Percentiles rank a stretch among this genome's conserved stretches.
These are phyloP conservation scores for Talaromyces thailandensis DNA, from an alignment of 495 filamentous ascomycete genomes.

Conservation along the genomic window DNA sequence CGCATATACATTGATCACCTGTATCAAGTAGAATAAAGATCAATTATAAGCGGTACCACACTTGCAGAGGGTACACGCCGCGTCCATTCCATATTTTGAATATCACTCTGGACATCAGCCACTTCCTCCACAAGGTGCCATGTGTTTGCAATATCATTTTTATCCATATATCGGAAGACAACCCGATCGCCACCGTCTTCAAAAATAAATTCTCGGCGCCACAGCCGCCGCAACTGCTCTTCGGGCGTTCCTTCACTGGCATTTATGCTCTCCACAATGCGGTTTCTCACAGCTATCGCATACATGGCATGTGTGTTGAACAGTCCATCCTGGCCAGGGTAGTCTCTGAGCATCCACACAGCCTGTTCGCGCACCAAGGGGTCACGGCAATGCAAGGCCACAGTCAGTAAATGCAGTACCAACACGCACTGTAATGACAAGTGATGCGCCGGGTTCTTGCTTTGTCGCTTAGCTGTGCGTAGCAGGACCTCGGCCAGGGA, in stretches of 20 bases:
- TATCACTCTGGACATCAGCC: not conserved
- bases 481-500: not conserved
- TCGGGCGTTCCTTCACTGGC: not conserved
- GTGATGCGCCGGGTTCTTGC: not conserved
- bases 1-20: not conserved
- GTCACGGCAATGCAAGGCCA: not conserved
- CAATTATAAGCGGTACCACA: not conserved
- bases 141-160: not conserved
- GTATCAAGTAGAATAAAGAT: not conserved
- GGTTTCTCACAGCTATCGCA: not conserved
- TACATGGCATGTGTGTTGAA: not conserved
- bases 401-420: not conserved
- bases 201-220: constrained; percentile 1
- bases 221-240: not conserved
- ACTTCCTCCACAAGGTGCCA: not conserved
- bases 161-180: not conserved
- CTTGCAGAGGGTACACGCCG: not conserved
- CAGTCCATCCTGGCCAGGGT: constrained; percentile 1
- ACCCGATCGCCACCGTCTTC: not conserved
- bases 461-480: not conserved
- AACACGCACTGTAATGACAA: not conserved
- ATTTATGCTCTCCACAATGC: not conserved
- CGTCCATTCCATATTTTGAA: not conserved
- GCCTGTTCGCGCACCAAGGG: not conserved
- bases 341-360: constrained; percentile 1